Evolutionary conservation across 441 rosid species (phyloP).

Genomic region (Metrosideros polymorpha): DNA sequence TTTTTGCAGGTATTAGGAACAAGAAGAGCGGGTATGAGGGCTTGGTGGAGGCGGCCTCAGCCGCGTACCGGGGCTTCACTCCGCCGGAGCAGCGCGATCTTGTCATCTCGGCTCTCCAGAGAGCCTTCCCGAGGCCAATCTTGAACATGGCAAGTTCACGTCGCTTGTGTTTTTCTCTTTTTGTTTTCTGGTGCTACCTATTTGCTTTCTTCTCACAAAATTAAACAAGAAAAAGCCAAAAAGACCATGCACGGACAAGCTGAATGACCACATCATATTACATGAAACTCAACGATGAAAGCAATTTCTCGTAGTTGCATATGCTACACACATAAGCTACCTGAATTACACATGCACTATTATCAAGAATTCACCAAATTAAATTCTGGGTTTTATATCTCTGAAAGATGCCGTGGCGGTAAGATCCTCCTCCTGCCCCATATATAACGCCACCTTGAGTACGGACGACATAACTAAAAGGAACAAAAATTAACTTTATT

Average conservation of each 20-base stretch:
- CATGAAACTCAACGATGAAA: neutral
- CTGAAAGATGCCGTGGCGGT: neutral
- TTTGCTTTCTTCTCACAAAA: neutral
- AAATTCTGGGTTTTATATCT: neutral
- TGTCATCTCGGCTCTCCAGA: slow-evolving; percentile 49
- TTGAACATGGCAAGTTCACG: slow-evolving; percentile 39
- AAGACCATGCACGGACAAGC: neutral
- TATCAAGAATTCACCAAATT: neutral
- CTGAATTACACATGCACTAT: neutral
- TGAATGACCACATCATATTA: neutral
- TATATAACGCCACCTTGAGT: neutral
- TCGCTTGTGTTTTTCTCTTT: neutral
- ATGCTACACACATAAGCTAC: neutral
- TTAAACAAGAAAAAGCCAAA: neutral
- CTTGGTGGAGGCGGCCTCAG: slow-evolving; percentile 62
- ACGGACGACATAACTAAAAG: neutral
- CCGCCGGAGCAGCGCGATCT: slow-evolving; percentile 46
- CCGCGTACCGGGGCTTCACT: slow-evolving; percentile 34
- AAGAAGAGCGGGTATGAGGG: slow-evolving; percentile 48
- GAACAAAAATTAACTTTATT: neutral
- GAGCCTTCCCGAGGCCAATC: slow-evolving; percentile 51
- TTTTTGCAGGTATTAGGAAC: slow-evolving; percentile 42
- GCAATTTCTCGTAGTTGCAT: neutral
- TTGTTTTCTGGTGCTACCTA: neutral
- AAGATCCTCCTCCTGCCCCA: neutral